Evolutionary conservation across 495 filamentous ascomycete species (phyloP).

Genomic region (Neurospora sublineolata): DNA sequence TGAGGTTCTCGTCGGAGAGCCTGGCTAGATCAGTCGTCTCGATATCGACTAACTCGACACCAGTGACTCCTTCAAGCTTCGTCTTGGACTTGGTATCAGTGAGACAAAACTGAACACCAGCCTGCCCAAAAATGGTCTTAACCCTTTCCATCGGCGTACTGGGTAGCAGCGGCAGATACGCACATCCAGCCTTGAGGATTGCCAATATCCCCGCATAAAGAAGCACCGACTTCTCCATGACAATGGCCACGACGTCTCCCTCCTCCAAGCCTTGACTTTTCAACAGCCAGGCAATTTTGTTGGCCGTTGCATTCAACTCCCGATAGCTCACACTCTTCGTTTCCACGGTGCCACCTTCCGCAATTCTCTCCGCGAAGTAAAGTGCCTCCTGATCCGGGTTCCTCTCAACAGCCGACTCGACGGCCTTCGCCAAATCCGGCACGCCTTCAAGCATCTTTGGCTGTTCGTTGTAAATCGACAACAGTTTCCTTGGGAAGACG

Average conservation of each 20-base stretch:
- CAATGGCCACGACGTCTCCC: slow-evolving; percentile 50
- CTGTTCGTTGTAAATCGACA: slow-evolving; percentile 38
- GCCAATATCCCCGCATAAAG: slow-evolving; percentile 63
- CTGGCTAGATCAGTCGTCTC: slow-evolving; percentile 16
- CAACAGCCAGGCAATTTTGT: slow-evolving; percentile 52
- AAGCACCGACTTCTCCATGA: slow-evolving; percentile 57
- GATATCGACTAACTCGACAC: slow-evolving; percentile 19
- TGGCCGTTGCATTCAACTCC: slow-evolving; percentile 49
- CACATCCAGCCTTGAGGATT: slow-evolving; percentile 58
- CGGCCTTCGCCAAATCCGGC: slow-evolving; percentile 33
- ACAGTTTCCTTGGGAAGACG: slow-evolving; percentile 24
- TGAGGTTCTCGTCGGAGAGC: slow-evolving; percentile 19
- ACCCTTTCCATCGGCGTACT: slow-evolving; percentile 48
- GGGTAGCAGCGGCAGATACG: slow-evolving; percentile 60
- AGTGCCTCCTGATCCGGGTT: slow-evolving; percentile 46
- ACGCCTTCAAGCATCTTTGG: slow-evolving; percentile 14
- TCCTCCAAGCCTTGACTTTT: slow-evolving; percentile 28
- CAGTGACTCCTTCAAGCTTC: not conserved
- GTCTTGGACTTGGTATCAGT: slow-evolving; percentile 16
- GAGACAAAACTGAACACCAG: slow-evolving; percentile 38
- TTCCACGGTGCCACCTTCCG: slow-evolving; percentile 10
- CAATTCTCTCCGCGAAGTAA: slow-evolving; percentile 42
- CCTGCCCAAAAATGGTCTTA: slow-evolving; percentile 40
- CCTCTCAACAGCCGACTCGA: slow-evolving; percentile 40
- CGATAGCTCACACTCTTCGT: slow-evolving; percentile 44